Conservation (phyloP, 495 filamentous ascomycete species). For the Chaetomidium leptoderma region DNA sequence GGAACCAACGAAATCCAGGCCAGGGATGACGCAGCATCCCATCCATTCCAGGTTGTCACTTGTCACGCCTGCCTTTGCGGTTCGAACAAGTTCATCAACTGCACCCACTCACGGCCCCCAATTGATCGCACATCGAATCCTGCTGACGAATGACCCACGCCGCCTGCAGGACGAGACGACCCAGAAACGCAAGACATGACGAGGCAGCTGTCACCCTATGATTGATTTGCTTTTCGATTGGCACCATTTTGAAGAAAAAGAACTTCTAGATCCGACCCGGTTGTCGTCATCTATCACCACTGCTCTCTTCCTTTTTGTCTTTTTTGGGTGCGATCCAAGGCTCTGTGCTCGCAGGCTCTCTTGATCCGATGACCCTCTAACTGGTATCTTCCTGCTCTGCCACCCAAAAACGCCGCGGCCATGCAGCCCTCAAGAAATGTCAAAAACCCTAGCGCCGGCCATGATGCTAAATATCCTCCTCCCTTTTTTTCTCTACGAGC, state of each 20-base stretch:
- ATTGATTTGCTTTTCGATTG: neutral
- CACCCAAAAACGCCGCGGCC: constrained; percentile 19
- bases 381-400: constrained; percentile 18
- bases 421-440: constrained; percentile 8
- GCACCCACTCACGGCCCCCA: neutral
- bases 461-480: constrained; percentile 20
- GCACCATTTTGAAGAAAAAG: neutral
- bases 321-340: constrained; percentile 13
- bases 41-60: no score
- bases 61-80: neutral
- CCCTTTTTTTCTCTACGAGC: constrained; percentile 1
- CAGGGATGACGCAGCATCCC: constrained; percentile 8
- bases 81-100: neutral
- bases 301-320: no score
- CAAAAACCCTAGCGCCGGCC: constrained; percentile 21
- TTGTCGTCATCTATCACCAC: constrained; percentile 6
- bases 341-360: constrained; percentile 4
- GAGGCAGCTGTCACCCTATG: neutral
- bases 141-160: constrained; percentile 2
- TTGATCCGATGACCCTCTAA: constrained; percentile 14
- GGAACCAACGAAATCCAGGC: neutral
- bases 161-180: neutral
- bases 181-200: neutral
- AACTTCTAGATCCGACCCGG: neutral
- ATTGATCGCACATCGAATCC: neutral